A percentile compares a stretch with the other conserved stretches of the same genome.
phyloP scores from a whole-genome alignment of 2,329 filamentous ascomycete species.

The Dactylellina parvicollis region DNA sequence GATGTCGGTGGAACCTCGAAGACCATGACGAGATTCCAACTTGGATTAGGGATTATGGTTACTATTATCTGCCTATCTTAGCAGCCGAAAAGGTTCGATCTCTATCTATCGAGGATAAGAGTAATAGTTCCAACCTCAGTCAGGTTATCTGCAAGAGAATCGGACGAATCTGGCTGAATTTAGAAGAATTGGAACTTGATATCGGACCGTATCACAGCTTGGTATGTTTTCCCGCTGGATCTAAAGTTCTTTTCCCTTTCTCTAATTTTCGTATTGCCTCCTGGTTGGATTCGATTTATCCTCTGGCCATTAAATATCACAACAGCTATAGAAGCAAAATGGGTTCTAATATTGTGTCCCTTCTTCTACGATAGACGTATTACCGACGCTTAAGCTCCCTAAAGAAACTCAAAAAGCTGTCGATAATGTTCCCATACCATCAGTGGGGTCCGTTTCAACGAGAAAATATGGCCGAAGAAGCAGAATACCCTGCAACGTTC shows the following conservation, averaged over 20 bases:
- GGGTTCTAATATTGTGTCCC: too few relatives aligned
- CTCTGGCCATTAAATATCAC: too few relatives aligned
- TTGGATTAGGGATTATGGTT: too few relatives aligned
- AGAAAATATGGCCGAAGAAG: constrained; percentile 13
- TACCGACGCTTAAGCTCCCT: not conserved
- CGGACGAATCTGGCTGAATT: constrained; percentile 12
- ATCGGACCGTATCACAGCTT: constrained; percentile 1
- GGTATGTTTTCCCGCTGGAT: too few relatives aligned
- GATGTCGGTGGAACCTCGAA: constrained; percentile 12
- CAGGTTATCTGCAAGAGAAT: not conserved
- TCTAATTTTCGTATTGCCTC: not conserved
- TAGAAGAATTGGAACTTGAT: constrained; percentile 30
- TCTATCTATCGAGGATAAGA: constrained; percentile 25
- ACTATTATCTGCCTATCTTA: not conserved
- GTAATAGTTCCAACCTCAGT: too few relatives aligned
- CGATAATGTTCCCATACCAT: constrained; percentile 13
- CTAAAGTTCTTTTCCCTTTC: too few relatives aligned
- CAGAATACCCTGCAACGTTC: not conserved
- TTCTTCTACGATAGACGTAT: too few relatives aligned
- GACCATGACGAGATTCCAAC: too few relatives aligned
- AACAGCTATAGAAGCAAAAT: too few relatives aligned
- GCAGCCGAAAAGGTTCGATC: not conserved
- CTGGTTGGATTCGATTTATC: too few relatives aligned
- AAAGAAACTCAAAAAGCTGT: not conserved
- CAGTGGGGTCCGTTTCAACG: not conserved